Percentiles rank a stretch among this genome's conserved stretches.
Evolutionary conservation across 495 filamentous ascomycete genomes (phyloP).

Genomic region (Hapsidospora chrysogenum): DNA sequence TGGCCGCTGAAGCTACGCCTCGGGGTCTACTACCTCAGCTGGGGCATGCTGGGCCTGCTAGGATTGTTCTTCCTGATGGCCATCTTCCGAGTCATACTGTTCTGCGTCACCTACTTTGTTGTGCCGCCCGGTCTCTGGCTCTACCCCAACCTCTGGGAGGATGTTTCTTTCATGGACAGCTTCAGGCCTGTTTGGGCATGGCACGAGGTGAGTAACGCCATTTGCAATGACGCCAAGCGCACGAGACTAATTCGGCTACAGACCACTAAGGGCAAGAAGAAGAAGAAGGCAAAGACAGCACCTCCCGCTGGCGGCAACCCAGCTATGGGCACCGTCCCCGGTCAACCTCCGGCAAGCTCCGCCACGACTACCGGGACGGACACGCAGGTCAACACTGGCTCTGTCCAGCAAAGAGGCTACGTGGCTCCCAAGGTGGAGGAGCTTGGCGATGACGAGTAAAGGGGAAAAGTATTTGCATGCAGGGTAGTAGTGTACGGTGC

Average conservation of each 20-base stretch:
- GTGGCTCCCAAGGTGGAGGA: slow-evolving; percentile 50
- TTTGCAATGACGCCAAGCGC: slow-evolving; percentile 1
- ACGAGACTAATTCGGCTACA: slow-evolving; percentile 12
- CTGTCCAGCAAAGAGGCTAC: slow-evolving; percentile 24
- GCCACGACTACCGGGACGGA: slow-evolving; percentile 42
- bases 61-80: slow-evolving; percentile 96
- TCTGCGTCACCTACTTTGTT: slow-evolving; percentile 76
- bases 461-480: neutral
- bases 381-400: slow-evolving; percentile 28
- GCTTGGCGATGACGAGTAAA: slow-evolving; percentile 39
- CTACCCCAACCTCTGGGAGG: slow-evolving; percentile 96
- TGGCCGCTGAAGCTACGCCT: slow-evolving; percentile 86
- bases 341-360: slow-evolving; percentile 36
- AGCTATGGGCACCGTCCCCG: slow-evolving; percentile 16
- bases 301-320: slow-evolving; percentile 1
- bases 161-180: slow-evolving; percentile 95
- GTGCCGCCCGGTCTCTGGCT: slow-evolving; percentile 85
- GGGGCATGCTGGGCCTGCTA: slow-evolving; percentile 81
- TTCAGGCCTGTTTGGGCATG: slow-evolving; percentile 96
- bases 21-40: slow-evolving; percentile 95
- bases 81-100: slow-evolving; percentile 90
- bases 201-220: slow-evolving; percentile 62
- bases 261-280: slow-evolving; percentile 33
- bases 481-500: neutral
- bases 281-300: slow-evolving; percentile 29